Base-by-base conservation (phyloP, 257 asterid genomes). In the Rhazya stricta region DNA sequence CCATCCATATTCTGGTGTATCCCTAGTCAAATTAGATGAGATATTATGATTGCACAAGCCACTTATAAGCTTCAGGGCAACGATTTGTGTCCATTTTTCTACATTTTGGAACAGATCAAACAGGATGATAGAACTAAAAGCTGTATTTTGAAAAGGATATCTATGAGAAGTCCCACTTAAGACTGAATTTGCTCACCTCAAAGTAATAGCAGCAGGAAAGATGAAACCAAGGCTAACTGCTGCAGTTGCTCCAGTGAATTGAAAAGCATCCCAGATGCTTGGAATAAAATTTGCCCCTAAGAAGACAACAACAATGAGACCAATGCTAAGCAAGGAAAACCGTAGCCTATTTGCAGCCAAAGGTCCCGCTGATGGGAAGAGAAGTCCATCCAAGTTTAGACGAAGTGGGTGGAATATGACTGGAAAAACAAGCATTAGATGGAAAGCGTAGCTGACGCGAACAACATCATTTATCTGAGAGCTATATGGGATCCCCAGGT, bases 261-360 rank as follows among this genome's bases (percentile, higher is more conserved):
- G 98, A 87, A 93, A 93, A 58, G 96, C 98, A 41, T 93, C 96
- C 98, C 98, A 93, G 71, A 93, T 93, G 89, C 91, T 93, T 12
- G 98, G 97, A 65, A 93, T 91, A 84, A 88, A 93, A 80, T 88
- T 93, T 23, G 98, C 98, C 42, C 92, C 98, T 45, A 91, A 72
- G 77, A 87, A 91, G 61, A 88, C 79, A 65, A 87, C 81, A 30
- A 73, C 73, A 34, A 91, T 81, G 56, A 93, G 91, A 73, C 92
- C 96, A 54, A 45, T 53, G 76, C 93, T 93, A 75, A 91, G 77
- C 12, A 79, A 76, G 19, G 91, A 86, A 76, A 93, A 93, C 74
- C 98, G 86, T 77, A 54, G 9, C 81, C 84, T 89, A 62, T 89
- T 89, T 29, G 85, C 69, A 57, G 84, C 73, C 87, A 93, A 81